Evolutionary conservation across 2,329 filamentous ascomycete species (phyloP), one percentile per base, ranked within the genome.

Genomic region (Penicillium aurantiogriseum): DNA sequence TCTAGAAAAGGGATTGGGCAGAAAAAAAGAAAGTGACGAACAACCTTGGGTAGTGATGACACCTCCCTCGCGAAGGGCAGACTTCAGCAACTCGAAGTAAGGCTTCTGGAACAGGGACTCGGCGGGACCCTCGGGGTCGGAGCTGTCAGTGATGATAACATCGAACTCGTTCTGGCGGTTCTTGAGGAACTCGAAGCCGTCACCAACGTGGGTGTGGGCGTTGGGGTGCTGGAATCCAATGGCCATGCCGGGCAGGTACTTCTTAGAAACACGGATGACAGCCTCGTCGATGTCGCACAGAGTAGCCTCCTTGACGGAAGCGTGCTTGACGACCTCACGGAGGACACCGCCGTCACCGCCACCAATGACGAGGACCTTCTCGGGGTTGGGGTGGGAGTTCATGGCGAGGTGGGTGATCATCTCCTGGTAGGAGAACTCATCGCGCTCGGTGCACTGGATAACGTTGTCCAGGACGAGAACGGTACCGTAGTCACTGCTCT

Each of bases 31-130:
- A 85, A 87, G 88, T 87, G 83, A 91, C 91, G 85, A 92, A 96
- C 91, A 96, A 99, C 94, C 94, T 97, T 99, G 94, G 76, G 94
- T 99, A 80, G 92, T 93, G 81, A 99, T 97, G 75, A 99, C 92
- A 82, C 94, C 94, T 80, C 92, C 93, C 72, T 96, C 91, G 67
- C 90, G 88, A 70, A 97, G 87, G 70, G 94, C 94, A 73, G 88
- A 90, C 77, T 89, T 84, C 62, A 99, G 85, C 68, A 99, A 88
- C 84, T 97, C 84, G 79, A 97, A 99, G 86, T 99, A 99, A 62
- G 92, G 89, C 85, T 97, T 97, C 85, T 97, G 86, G 89, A 99
- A 99, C 65, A 99, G 85, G 71, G 85, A 88, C 86, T 97, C 92
- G 68, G 94, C 94, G 33, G 94, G 94, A 64, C 94, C 94, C 77